Percentiles rank a stretch among this genome's conserved stretches.
Evolutionary conservation across 352 stramenopile species (phyloP).

Genomic region (Phytophthora cactorum): DNA sequence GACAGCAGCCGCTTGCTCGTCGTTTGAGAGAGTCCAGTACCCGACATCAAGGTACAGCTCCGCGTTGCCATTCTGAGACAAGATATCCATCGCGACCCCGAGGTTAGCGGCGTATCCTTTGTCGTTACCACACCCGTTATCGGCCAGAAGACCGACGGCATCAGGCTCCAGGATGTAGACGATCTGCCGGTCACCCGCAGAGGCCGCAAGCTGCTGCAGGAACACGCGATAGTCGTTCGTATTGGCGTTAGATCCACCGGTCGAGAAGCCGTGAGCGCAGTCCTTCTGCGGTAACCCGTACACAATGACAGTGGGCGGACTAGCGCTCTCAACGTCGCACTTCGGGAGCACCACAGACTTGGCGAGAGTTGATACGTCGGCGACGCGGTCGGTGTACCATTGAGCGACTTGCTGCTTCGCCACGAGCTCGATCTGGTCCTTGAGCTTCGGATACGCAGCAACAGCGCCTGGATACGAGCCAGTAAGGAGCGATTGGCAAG

Average conservation of each 20-base stretch:
- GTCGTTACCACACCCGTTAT: slow-evolving; percentile 41
- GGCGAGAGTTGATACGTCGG: slow-evolving; percentile 28
- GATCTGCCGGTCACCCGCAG: slow-evolving; percentile 43
- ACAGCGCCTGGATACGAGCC: slow-evolving; percentile 39
- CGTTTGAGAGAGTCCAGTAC: slow-evolving; percentile 55
- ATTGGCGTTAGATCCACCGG: slow-evolving; percentile 37
- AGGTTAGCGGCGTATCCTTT: slow-evolving; percentile 60
- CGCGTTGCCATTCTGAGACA: slow-evolving; percentile 57
- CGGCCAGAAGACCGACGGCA: slow-evolving; percentile 51
- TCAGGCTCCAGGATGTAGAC: slow-evolving; percentile 72
- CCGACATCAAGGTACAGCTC: slow-evolving; percentile 69
- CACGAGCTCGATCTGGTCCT: slow-evolving; percentile 42
- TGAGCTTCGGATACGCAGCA: slow-evolving; percentile 40
- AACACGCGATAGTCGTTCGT: slow-evolving; percentile 47
- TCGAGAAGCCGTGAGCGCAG: slow-evolving; percentile 55
- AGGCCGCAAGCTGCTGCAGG: slow-evolving; percentile 37
- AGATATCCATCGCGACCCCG: slow-evolving; percentile 45
- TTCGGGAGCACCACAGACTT: slow-evolving; percentile 29
- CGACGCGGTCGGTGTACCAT: slow-evolving; percentile 62
- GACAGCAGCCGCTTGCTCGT: slow-evolving; percentile 31
- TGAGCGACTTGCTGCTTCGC: slow-evolving; percentile 44
- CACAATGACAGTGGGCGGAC: slow-evolving; percentile 50
- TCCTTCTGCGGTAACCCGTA: slow-evolving; percentile 71
- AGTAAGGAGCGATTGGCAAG: slow-evolving; percentile 19
- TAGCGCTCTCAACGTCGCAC: slow-evolving; percentile 12